Evolutionary conservation across 148 eudicot species (phyloP).

Genomic region (Nepenthes mirabilis): DNA sequence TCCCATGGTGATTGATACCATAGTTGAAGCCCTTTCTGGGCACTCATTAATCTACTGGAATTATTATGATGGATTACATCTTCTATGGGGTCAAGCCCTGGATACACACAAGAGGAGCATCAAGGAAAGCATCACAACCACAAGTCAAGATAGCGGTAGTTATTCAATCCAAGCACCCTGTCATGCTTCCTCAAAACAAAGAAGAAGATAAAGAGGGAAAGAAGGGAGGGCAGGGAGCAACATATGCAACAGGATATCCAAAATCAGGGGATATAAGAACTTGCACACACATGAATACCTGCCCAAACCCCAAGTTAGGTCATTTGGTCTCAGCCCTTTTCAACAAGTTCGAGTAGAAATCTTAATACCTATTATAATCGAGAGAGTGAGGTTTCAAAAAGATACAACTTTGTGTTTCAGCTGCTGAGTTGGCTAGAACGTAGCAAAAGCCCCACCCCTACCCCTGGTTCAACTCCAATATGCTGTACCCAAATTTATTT

Average conservation of each 20-base stretch:
- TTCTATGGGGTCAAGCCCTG: conserved; percentile 32
- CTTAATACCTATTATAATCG: too few species aligned
- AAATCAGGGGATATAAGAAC: background rate
- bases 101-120: conserved; percentile 1
- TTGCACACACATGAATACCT: background rate
- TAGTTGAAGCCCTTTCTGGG: conserved; percentile 5
- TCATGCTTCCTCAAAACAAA: background rate
- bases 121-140: background rate
- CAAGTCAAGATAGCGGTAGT: too few species aligned
- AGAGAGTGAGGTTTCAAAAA: background rate
- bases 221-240: background rate
- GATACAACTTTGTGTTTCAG: background rate
- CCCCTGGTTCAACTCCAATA: too few species aligned
- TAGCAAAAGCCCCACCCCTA: too few species aligned
- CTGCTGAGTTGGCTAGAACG: background rate
- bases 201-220: background rate
- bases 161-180: too few species aligned
- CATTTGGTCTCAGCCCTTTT: too few species aligned
- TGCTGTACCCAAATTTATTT: too few species aligned
- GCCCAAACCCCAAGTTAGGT: too few species aligned
- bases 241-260: background rate
- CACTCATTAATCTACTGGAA: conserved; percentile 3
- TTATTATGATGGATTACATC: conserved; percentile 7
- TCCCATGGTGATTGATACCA: conserved; percentile 21
- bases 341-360: too few species aligned